A percentile compares a stretch with the other conserved stretches of the same genome.
Evolutionary conservation across 164 flowering plant genomes (phyloP).

Genomic region (Malania oleifera): DNA sequence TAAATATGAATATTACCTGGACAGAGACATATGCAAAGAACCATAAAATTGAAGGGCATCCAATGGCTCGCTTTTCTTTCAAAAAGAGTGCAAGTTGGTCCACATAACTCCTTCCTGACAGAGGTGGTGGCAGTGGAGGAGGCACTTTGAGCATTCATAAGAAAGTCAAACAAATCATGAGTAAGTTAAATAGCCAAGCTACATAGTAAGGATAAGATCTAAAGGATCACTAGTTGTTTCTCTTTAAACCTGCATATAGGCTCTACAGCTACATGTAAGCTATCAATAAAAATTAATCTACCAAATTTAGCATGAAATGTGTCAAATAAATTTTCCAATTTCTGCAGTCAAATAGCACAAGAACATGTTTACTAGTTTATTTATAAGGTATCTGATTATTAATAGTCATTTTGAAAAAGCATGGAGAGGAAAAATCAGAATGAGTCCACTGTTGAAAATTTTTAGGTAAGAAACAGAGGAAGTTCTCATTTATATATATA

Average conservation of each 20-base stretch:
- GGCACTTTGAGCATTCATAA: constrained; percentile 62
- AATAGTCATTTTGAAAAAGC: too few relatives aligned
- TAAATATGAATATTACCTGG: constrained; percentile 48
- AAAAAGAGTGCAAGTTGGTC: constrained; percentile 52
- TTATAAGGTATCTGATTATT: too few relatives aligned
- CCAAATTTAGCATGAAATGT: too few relatives aligned
- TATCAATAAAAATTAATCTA: too few relatives aligned
- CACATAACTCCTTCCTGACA: constrained; percentile 67
- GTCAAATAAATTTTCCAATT: too few relatives aligned
- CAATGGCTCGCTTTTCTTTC: constrained; percentile 52
- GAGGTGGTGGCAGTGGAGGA: constrained; percentile 80
- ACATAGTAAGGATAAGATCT: neutral
- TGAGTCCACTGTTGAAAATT: too few relatives aligned
- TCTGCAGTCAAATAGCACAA: too few relatives aligned
- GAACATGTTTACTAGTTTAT: too few relatives aligned
- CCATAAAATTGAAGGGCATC: constrained; percentile 88
- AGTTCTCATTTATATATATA: too few relatives aligned
- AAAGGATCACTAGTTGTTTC: neutral
- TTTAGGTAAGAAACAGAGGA: too few relatives aligned
- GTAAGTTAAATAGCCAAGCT: constrained; percentile 3
- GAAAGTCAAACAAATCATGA: constrained; percentile 19
- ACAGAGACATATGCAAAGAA: constrained; percentile 34
- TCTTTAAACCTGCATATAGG: neutral
- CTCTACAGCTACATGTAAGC: too few relatives aligned
- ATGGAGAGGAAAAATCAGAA: too few relatives aligned